Conservation (phyloP, 305 asterid species). For the Fraxinus velutina region DNA sequence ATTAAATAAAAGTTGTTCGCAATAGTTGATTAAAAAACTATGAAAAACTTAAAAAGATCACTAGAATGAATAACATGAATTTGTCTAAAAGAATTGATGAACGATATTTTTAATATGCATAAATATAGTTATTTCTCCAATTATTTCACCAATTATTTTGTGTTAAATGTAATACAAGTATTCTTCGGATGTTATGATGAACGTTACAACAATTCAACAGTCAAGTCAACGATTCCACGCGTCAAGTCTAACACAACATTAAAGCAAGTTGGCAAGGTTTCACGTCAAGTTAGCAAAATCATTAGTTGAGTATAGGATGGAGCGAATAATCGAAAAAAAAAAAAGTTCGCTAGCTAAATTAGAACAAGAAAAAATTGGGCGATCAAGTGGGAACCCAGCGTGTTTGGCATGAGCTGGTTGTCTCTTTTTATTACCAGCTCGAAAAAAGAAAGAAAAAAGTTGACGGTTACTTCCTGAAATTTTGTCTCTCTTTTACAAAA, state of each 20-base stretch:
- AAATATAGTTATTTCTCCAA: background rate
- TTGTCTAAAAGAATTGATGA: background rate
- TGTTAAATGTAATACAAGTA: background rate
- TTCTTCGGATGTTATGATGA: no score
- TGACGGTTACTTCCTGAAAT: constrained; percentile 12
- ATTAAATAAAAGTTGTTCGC: no score
- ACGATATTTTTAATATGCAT: background rate
- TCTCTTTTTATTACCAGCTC: background rate
- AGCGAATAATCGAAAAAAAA: no score
- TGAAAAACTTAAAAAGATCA: background rate
- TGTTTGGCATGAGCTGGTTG: constrained; percentile 33
- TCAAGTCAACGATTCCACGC: no score
- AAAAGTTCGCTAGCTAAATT: background rate
- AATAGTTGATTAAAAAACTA: no score
- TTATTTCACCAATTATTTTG: no score
- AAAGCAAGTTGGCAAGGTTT: background rate
- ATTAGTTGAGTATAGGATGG: background rate
- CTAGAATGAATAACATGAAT: background rate
- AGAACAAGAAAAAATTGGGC: background rate
- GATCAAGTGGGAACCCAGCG: background rate
- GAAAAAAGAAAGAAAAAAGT: background rate
- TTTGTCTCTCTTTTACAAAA: constrained; percentile 26
- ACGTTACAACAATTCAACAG: no score
- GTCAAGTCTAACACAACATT: no score
- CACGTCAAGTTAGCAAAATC: background rate